Base-by-base conservation (phyloP, 75 land plant genomes). In the Larix kaempferi region DNA sequence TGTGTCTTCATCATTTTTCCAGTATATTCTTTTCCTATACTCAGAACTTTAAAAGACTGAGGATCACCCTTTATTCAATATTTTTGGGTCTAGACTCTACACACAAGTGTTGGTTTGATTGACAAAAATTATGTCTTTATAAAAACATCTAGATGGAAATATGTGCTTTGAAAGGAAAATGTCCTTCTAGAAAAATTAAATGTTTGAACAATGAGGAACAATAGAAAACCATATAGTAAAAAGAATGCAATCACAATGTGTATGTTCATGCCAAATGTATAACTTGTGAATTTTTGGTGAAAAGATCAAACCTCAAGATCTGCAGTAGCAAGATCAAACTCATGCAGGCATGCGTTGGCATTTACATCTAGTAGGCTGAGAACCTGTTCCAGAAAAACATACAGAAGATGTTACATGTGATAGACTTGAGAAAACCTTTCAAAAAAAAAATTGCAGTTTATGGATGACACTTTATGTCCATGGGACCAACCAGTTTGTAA, bases 281-380 rank as follows among this genome's bases (percentile, higher is more conserved):
- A 67, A 37, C 44, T 7, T 4, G 21, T 37, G 49, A 67, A 67
- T 41, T 39, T 67, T 8, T 37, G n/a, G 74, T 54, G 23, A 23
- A 55, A 2, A 1, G 33, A 49, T 23, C 74, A 23, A 55, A 73
- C 74, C 74, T 73, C 74, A 73, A 73, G 25, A 49, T 52, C 41
- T 73, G 74, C 74, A 25, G 49, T 26, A 5, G 35, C 15, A 14
- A 55, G 4, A 13, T 73, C 11, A 5, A 73, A 23, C 12, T 73
- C 57, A 4, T 54, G 75, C 6, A 22, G 57, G 21, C 49, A 52
- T 54, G 74, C 74, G 23, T 55, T 12, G 23, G 33, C 33, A 54
- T 54, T 73, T 23, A 55, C 57, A 73, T 73, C 74, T 55, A 73
- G 5, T 26, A 54, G 29, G 49, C 15, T 54, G 8, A 73, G 74